A percentile compares a stretch with the other conserved stretches of the same genome.
phyloP scores from a whole-genome alignment of 441 rosid genomes.

The Croton setiger region DNA sequence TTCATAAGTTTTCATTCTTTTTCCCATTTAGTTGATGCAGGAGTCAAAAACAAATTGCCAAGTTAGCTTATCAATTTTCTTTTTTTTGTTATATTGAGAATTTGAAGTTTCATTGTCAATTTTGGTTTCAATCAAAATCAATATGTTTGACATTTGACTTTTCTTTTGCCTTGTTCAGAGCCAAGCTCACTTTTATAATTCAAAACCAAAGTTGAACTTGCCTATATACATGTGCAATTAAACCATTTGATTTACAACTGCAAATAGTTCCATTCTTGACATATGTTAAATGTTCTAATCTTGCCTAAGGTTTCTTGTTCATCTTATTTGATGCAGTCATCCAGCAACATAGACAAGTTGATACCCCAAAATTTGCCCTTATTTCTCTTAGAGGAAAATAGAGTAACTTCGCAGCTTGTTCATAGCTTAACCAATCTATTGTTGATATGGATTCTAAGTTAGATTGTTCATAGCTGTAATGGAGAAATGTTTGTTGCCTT shows the following conservation, averaged over 20 bases:
- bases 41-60: background rate
- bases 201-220: background rate
- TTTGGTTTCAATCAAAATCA: constrained; percentile 5
- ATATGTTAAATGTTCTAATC: background rate
- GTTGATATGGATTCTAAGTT: background rate
- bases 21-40: background rate
- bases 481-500: background rate
- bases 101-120: constrained; percentile 12
- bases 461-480: background rate
- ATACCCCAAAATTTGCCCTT: background rate
- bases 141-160: constrained; percentile 14
- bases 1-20: background rate
- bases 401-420: background rate
- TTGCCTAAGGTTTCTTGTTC: background rate
- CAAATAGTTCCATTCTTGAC: background rate
- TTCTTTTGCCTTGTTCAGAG: background rate
- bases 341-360: background rate
- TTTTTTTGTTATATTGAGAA: background rate
- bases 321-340: constrained; percentile 2
- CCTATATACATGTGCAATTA: background rate
- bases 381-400: background rate
- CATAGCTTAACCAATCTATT: background rate
- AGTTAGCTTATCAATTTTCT: background rate
- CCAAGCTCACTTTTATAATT: background rate
- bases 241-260: background rate